Percentiles rank a stretch among this genome's conserved stretches.
Conservation (phyloP, 2,329 filamentous ascomycete species). For the Juglanconis juglandina region DNA sequence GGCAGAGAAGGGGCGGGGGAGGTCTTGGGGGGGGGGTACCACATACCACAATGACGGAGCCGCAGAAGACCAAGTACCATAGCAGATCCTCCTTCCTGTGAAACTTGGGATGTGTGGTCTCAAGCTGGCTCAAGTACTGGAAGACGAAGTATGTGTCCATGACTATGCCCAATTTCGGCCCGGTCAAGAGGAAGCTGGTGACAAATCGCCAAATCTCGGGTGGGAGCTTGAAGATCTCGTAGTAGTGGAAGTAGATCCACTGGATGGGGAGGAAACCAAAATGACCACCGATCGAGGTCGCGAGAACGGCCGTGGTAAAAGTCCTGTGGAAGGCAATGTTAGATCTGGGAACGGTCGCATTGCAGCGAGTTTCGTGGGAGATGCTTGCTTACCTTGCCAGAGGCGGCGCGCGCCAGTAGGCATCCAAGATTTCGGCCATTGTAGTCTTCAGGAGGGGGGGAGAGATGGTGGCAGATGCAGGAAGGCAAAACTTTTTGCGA, state of each 20-base stretch:
- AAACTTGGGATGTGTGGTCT: slow-evolving; percentile 70
- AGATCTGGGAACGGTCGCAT: not conserved
- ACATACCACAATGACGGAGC: slow-evolving; percentile 74
- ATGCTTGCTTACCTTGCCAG: slow-evolving; percentile 37
- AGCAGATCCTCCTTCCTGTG: slow-evolving; percentile 72
- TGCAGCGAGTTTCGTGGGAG: not conserved
- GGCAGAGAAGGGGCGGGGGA: slow-evolving; percentile 41
- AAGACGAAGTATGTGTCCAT: slow-evolving; percentile 78
- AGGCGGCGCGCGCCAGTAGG: slow-evolving; percentile 39
- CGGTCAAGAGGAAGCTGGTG: slow-evolving; percentile 41
- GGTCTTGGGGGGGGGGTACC: slow-evolving; percentile 1
- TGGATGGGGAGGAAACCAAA: slow-evolving; percentile 49
- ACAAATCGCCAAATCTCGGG: slow-evolving; percentile 43
- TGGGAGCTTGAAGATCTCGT: slow-evolving; percentile 52
- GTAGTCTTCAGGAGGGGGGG: not conserved
- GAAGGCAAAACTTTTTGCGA: slow-evolving; percentile 15
- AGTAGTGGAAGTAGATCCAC: slow-evolving; percentile 53
- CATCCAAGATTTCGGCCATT: slow-evolving; percentile 39
- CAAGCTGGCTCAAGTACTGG: slow-evolving; percentile 71
- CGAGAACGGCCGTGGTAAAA: slow-evolving; percentile 61
- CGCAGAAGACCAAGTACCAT: slow-evolving; percentile 74
- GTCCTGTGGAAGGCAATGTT: slow-evolving; percentile 47
- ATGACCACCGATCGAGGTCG: slow-evolving; percentile 60
- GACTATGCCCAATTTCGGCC: slow-evolving; percentile 49
- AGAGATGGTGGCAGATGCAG: not conserved